phyloP scores from a whole-genome alignment of 164 flowering plant genomes.

The Taxillus chinensis region DNA sequence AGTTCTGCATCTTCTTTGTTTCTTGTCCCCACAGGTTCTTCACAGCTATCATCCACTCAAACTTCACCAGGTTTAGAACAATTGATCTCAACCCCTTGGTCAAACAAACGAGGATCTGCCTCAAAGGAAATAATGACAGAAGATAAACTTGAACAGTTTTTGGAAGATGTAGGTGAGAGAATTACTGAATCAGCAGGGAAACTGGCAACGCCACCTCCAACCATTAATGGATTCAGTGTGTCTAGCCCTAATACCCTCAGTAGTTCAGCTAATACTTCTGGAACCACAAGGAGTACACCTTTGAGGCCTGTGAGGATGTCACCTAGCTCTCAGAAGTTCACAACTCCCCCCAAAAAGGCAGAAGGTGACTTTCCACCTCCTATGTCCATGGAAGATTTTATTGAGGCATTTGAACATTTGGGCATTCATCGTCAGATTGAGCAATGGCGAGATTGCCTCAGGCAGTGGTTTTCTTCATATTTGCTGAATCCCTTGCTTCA shows the following conservation, averaged over 20 bases:
- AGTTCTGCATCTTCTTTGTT: constrained; percentile 49
- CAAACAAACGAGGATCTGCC: constrained; percentile 38
- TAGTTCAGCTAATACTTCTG: constrained; percentile 61
- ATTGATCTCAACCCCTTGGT: constrained; percentile 59
- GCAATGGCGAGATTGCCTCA: constrained; percentile 83
- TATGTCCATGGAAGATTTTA: constrained; percentile 83
- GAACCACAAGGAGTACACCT: constrained; percentile 78
- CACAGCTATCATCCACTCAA: constrained; percentile 36
- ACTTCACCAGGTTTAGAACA: constrained; percentile 44
- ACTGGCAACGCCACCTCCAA: constrained; percentile 65
- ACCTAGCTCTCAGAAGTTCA: constrained; percentile 83
- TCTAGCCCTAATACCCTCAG: constrained; percentile 48
- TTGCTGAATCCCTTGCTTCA: constrained; percentile 68
- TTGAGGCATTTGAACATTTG: constrained; percentile 63
- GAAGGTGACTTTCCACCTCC: constrained; percentile 83
- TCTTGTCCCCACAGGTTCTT: constrained; percentile 37
- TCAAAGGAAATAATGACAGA: constrained; percentile 51
- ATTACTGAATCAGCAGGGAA: constrained; percentile 62
- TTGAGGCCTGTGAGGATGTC: constrained; percentile 93
- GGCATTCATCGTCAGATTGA: constrained; percentile 86
- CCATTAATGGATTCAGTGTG: constrained; percentile 48
- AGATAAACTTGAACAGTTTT: constrained; percentile 63
- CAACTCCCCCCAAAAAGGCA: constrained; percentile 86
- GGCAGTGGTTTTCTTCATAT: constrained; percentile 93
- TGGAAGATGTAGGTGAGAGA: constrained; percentile 76